A percentile compares a stretch with the other conserved stretches of the same genome.
Conservation (phyloP, 306 rosid genomes). For the Lathyrus tuberosus region DNA sequence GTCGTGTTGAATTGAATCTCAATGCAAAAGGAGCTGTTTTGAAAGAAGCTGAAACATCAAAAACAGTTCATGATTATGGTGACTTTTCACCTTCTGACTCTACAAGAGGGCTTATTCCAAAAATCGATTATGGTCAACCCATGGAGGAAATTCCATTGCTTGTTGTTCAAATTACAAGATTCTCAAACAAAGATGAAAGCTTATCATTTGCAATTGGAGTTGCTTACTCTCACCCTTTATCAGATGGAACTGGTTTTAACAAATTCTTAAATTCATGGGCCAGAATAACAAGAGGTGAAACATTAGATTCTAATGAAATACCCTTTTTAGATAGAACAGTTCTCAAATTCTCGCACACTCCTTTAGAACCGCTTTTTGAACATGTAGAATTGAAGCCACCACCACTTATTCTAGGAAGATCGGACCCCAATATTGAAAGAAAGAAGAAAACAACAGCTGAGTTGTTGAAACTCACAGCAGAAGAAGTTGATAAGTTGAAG, state of each 20-base stretch:
- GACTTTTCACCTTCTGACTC: slow-evolving; percentile 34
- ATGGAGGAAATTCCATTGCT: slow-evolving; percentile 10
- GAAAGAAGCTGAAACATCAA: slow-evolving; percentile 9
- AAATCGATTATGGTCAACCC: slow-evolving; percentile 16
- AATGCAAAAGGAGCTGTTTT: slow-evolving; percentile 29
- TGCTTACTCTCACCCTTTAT: not conserved
- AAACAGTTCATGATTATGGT: slow-evolving; percentile 15
- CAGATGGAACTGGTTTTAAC: not conserved
- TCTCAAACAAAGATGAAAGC: not conserved
- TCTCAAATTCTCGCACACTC: not conserved
- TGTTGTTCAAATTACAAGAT: slow-evolving; percentile 9
- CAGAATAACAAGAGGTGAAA: slow-evolving; percentile 10
- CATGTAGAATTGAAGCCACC: slow-evolving; percentile 24
- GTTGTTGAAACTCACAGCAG: not conserved
- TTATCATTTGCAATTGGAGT: slow-evolving; percentile 7
- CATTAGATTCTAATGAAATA: not conserved
- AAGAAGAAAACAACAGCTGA: not conserved
- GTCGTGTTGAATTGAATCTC: not conserved
- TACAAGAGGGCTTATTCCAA: slow-evolving; percentile 29
- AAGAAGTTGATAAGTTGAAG: slow-evolving; percentile 23
- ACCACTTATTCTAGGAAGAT: slow-evolving; percentile 24
- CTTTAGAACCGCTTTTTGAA: not conserved
- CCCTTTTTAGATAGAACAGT: slow-evolving; percentile 26
- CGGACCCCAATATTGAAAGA: not conserved
- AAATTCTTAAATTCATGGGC: slow-evolving; percentile 36